Conservation (phyloP, 2,329 filamentous ascomycete species). For the Trichoderma aggressivum region DNA sequence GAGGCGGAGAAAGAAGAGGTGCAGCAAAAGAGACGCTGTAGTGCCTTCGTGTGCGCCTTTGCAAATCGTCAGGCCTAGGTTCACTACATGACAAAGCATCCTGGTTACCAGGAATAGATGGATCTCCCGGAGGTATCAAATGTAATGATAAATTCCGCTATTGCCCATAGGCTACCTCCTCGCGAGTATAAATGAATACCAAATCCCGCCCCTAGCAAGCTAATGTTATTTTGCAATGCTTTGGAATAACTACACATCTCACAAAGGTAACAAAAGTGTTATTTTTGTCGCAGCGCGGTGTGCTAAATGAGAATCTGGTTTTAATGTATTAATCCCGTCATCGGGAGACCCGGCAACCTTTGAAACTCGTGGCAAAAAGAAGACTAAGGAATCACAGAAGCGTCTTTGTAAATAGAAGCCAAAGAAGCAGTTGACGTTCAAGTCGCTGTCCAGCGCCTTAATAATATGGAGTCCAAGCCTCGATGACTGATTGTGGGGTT, state of each 20-base stretch:
- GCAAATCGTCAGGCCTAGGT: neutral
- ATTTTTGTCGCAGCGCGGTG: neutral
- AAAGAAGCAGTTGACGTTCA: neutral
- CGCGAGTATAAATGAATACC: neutral
- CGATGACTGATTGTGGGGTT: conserved; percentile 1
- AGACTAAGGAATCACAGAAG: neutral
- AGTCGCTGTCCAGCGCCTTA: neutral
- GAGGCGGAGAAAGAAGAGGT: too few relatives aligned
- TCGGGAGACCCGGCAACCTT: neutral
- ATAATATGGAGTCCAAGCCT: neutral
- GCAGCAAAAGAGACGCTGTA: neutral
- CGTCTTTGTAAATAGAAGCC: neutral
- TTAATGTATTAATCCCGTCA: neutral
- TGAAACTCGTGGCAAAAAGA: neutral
- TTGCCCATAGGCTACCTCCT: neutral
- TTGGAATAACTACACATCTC: neutral
- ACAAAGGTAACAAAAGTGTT: neutral
- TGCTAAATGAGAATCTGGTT: neutral
- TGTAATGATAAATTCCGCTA: neutral
- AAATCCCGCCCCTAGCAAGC: neutral
- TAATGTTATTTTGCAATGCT: neutral
- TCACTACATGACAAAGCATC: neutral
- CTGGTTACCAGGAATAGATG: neutral
- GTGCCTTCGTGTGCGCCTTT: neutral
- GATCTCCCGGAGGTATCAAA: neutral